Evolutionary conservation across 2,329 filamentous ascomycete species (phyloP), one percentile per base, ranked within the genome.

Genomic region (Trichophyton benhamiae): DNA sequence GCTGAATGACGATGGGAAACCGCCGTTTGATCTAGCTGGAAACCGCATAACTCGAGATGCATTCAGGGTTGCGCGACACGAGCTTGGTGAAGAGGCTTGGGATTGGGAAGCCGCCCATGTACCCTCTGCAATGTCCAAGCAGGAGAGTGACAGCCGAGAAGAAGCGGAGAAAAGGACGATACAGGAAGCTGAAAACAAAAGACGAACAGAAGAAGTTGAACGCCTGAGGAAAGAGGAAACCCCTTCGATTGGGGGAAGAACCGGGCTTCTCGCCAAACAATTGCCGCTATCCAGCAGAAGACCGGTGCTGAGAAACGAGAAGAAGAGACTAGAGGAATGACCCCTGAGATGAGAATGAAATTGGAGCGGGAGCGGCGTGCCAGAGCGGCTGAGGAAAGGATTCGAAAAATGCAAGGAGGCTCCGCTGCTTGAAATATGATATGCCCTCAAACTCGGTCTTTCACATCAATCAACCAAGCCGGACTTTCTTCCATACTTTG

Each of bases 321-420:
- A 70, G 90, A 95, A 70, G 91, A 96, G 73, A 82, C 82, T 57
- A 83, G 89, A 65, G 91, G 92, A 0, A 79, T 97, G 77, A 95
- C 89, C 48, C 86, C 89, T 0, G 92, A 97, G 76, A 91, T 94
- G 83, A 83, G 85, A 71, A 83, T 86, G 82, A 84, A 83, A 71
- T 74, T 97, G 60, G 94, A 97, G 73, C 80, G 94, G 67, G 94
- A 99, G 76, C 80, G 91, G 67, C 86, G 92, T 69, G 94, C 94
- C 3, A 84, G 92, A 68, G 94, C 94, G 7, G 92, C 91, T 0
- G 94, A 97, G 75, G 91, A 92, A 77, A 84, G 92, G 70, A 80
- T 96, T 63, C 85, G 82, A 75, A 80, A 81, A 68, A 79, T 90
- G 81, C 81, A 83, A 68, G 76, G 69, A 46, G 68, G 67, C 11